Evolutionary conservation across 1,139 yeast genomes (phyloP), one percentile per base, ranked within the genome.

Genomic region (Kazachstania sp.): DNA sequence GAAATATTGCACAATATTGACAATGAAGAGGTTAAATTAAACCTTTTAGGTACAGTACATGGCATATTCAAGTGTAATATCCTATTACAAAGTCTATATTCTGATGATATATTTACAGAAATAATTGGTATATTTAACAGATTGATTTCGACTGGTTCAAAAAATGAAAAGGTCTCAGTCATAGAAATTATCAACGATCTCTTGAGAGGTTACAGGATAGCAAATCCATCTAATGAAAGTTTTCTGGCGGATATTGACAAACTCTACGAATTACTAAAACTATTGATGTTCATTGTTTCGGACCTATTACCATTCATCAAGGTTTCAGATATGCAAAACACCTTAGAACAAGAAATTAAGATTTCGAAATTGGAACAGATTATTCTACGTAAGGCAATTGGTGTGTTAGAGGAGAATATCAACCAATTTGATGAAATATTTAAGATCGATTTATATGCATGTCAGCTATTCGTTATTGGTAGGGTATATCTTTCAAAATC

Each of bases 121-220:
- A 72, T 83, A 4, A 70, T 86, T 46, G 95, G 86, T 54, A 69
- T 87, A 31, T 71, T 92, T 52, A 95, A 86, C 58, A 72, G 96
- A 45, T 69, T 86, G 40, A 75, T 85, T 15, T 65, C 84, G 37
- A 75, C 84, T 32, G 85, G 83, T 8, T 73, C 74, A 41, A 63
- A 70, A 2, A 76, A 74, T 9, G 77, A 78, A 41, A 81, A 79
- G 55, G 60, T 71, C 15, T 66, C 73, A 5, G 70, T 86, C 11
- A 70, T 83, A 38, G 79, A 77, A 19, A 79, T 81, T 37, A 75
- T 85, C 0, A 70, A 74, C 39, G 72, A 74, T 6, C 51, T 86
- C 66, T 61, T 71, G 53, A 47, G 54, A 41, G 59, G 60, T 16
- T 68, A 60, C 45, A 59, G 58, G 4, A 58, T 60, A 6, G 55